These are phyloP conservation scores for Debaryomyces nepalensis DNA, from an alignment of 1,139 yeast genomes.

Conservation along the genomic window DNA sequence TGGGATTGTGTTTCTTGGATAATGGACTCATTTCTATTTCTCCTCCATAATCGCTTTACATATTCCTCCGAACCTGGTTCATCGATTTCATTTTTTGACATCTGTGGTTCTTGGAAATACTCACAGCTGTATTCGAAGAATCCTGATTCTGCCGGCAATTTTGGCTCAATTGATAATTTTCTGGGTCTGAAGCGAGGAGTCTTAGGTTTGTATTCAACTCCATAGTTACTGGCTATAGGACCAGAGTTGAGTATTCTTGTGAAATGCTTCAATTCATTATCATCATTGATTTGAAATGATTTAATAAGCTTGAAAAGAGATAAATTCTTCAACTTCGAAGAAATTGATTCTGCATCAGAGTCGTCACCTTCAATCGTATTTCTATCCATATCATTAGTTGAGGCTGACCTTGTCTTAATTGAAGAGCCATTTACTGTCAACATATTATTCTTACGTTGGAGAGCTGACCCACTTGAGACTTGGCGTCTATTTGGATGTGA, in stretches of 20 bases:
- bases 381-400: conserved; percentile 30
- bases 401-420: conserved; percentile 37
- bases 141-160: conserved; percentile 69
- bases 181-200: conserved; percentile 56
- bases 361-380: conserved; percentile 21
- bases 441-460: conserved; percentile 34
- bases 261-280: conserved; percentile 43
- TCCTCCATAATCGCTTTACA: conserved; percentile 83
- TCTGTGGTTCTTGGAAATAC: conserved; percentile 95
- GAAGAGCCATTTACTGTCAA: conserved; percentile 35
- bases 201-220: conserved; percentile 53
- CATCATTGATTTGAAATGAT: conserved; percentile 48
- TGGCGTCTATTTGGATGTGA: conserved; percentile 31
- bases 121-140: conserved; percentile 90
- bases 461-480: conserved; percentile 39
- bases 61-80: conserved; percentile 94
- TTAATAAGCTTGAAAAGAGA: conserved; percentile 50
- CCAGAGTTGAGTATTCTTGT: conserved; percentile 43
- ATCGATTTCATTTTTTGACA: conserved; percentile 83
- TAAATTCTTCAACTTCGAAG: conserved; percentile 43
- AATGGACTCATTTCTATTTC: conserved; percentile 84
- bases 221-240: conserved; percentile 53
- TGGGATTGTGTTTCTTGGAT: conserved; percentile 90
- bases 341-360: conserved; percentile 40
- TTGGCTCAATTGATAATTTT: conserved; percentile 41